Evolutionary conservation across 371 early-diverging fungal species (phyloP).

Genomic region (Phascolomyces articulosus): DNA sequence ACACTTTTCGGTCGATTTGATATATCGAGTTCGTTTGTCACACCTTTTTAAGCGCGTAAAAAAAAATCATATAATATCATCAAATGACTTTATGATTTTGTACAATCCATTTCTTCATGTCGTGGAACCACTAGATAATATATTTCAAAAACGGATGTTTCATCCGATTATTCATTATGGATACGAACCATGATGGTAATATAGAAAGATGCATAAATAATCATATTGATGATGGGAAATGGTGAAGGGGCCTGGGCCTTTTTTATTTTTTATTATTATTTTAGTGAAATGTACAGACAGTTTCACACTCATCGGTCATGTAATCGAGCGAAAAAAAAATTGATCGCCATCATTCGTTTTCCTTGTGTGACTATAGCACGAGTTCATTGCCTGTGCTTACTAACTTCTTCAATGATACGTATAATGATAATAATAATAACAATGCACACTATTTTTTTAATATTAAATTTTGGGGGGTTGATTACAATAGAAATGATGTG

Average conservation of each 20-base stretch:
- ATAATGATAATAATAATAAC: too few species aligned
- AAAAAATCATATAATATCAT: not conserved
- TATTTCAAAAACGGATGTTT: too few species aligned
- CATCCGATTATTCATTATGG: too few species aligned
- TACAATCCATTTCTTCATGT: not conserved
- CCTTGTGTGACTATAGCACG: not conserved
- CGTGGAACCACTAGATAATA: not conserved
- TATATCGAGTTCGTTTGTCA: not conserved
- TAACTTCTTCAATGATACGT: too few species aligned
- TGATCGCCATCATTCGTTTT: not conserved
- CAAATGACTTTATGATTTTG: constrained; percentile 4
- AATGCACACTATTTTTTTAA: too few species aligned
- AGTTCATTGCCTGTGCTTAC: not conserved
- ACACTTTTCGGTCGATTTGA: not conserved
- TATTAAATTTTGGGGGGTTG: not conserved
- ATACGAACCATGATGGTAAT: too few species aligned
- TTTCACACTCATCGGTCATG: not conserved
- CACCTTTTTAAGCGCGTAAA: not conserved
- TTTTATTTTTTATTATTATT: too few species aligned
- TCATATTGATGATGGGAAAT: too few species aligned
- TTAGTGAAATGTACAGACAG: too few species aligned
- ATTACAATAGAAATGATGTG: not conserved
- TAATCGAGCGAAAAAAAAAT: too few species aligned
- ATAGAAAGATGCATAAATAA: too few species aligned
- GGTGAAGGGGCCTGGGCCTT: not conserved